Percentiles rank a stretch among this genome's conserved stretches.
Conservation (phyloP, 1,139 yeast genomes). For the Torulaspora pretoriensis region DNA sequence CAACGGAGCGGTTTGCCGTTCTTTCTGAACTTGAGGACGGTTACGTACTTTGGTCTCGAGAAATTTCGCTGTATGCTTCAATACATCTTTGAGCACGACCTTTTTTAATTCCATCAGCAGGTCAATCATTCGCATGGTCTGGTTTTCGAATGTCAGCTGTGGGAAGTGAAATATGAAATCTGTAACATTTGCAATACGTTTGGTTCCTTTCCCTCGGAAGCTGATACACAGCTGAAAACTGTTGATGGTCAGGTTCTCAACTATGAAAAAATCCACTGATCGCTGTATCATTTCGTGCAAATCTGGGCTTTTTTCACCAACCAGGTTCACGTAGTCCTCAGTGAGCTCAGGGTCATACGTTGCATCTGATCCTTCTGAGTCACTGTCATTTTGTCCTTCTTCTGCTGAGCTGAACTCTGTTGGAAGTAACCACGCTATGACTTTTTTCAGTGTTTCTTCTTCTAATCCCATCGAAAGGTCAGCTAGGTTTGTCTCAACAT, state of each 20-base stretch:
- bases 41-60: slow-evolving; percentile 50
- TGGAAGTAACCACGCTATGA: slow-evolving; percentile 55
- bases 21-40: slow-evolving; percentile 12
- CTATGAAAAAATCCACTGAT: slow-evolving; percentile 55
- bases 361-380: neutral
- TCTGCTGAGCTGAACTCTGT: slow-evolving; percentile 36
- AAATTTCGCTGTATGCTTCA: slow-evolving; percentile 57
- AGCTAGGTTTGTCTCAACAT: slow-evolving; percentile 48
- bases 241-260: slow-evolving; percentile 46
- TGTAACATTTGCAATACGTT: slow-evolving; percentile 56
- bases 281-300: slow-evolving; percentile 55
- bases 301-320: slow-evolving; percentile 37
- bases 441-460: slow-evolving; percentile 53
- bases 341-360: slow-evolving; percentile 5
- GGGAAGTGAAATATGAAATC: slow-evolving; percentile 56
- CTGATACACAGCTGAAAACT: slow-evolving; percentile 52
- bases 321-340: slow-evolving; percentile 13
- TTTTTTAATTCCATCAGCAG: slow-evolving; percentile 50
- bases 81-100: slow-evolving; percentile 47
- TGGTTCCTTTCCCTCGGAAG: slow-evolving; percentile 54
- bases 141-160: slow-evolving; percentile 44
- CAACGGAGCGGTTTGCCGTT: slow-evolving; percentile 13
- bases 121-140: slow-evolving; percentile 53
- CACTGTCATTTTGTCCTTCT: slow-evolving; percentile 14
- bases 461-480: slow-evolving; percentile 60